These are phyloP conservation scores for Rhodotorula graminis DNA, from an alignment of 768 basidiomycete species.

Conservation along the genomic window DNA sequence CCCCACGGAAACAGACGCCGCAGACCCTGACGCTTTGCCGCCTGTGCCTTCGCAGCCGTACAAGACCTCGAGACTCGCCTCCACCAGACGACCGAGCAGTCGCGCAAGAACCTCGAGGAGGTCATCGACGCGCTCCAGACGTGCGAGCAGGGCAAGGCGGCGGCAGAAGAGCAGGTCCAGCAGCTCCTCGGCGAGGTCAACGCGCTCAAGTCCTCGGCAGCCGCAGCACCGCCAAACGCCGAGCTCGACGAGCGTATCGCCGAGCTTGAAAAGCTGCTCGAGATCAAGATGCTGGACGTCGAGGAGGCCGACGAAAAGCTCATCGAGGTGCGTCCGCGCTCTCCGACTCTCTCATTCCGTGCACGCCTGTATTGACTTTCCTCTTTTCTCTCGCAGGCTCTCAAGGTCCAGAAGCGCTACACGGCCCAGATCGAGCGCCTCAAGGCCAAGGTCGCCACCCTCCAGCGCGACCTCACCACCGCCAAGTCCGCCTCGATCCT, in stretches of 20 bases:
- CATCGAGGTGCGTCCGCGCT: slow-evolving; percentile 14
- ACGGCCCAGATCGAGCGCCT: slow-evolving; percentile 27
- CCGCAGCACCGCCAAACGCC: neutral
- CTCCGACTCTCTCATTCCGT: too few relatives aligned
- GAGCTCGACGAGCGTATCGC: slow-evolving; percentile 1
- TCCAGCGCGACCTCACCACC: slow-evolving; percentile 36
- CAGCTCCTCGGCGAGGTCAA: neutral
- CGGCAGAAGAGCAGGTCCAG: slow-evolving; percentile 8
- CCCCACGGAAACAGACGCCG: too few relatives aligned
- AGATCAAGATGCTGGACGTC: slow-evolving; percentile 20
- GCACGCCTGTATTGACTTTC: too few relatives aligned
- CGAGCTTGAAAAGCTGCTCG: slow-evolving; percentile 24
- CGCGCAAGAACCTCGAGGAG: slow-evolving; percentile 10
- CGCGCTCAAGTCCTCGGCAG: neutral
- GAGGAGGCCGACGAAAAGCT: slow-evolving; percentile 37
- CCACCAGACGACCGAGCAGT: slow-evolving; percentile 1
- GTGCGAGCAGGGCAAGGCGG: slow-evolving; percentile 4
- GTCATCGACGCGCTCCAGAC: slow-evolving; percentile 6
- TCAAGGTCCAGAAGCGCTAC: slow-evolving; percentile 29
- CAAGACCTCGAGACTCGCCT: slow-evolving; percentile 2
- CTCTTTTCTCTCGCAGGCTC: slow-evolving; percentile 8
- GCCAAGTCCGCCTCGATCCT: slow-evolving; percentile 13
- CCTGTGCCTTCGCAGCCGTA: neutral
- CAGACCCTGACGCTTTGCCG: neutral
- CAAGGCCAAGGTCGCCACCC: slow-evolving; percentile 23